Evolutionary conservation across 2,329 filamentous ascomycete genomes (phyloP), one percentile per base, ranked within the genome.

Genomic region (Exophiala calicioides): DNA sequence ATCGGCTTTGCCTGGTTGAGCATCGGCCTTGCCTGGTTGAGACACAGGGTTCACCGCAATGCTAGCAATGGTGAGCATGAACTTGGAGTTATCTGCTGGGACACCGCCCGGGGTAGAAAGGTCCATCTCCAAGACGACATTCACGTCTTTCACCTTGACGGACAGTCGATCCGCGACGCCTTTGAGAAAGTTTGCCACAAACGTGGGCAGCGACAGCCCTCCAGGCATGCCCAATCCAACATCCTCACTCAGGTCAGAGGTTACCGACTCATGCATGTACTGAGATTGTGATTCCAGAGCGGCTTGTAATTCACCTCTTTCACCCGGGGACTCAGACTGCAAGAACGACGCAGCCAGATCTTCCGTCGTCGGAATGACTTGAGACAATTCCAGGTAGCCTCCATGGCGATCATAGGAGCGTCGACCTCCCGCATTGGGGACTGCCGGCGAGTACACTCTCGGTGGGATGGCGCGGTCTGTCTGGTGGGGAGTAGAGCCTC

Each of bases 311-410:
- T 82, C 76, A 44, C 72, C 71, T 47, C 74, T 76, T 58, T 83
- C 78, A 48, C 78, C 73, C 20, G 64, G 65, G 8, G 81, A 76
- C 60, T 83, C 80, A 3, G 79, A 68, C 45, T 77, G 64, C 12
- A 84, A 66, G 60, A 84, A 84, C 2, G 80, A 84, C 52, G 77
- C 69, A 5, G 81, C 80, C 32, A 85, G 67, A 51, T 81, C 77
- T 46, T 79, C 68, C 3, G 80, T 71, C 0, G 76, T 80, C 1
- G 79, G 80, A 18, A 82, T 35, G 23, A 56, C 45, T 16, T 58
- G 51, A 3, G 53, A 53, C 30, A 39, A 29, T 23, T 58, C 51
- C 27, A 47, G 32, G 16, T 36, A 41, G 3, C 37, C 31, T 20
- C 21, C 29, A 29, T 27, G 16, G 12, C 41, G 39, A 37, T 21